phyloP scores from a whole-genome alignment of 176 grass and related monocot species.

The Zizania latifolia region DNA sequence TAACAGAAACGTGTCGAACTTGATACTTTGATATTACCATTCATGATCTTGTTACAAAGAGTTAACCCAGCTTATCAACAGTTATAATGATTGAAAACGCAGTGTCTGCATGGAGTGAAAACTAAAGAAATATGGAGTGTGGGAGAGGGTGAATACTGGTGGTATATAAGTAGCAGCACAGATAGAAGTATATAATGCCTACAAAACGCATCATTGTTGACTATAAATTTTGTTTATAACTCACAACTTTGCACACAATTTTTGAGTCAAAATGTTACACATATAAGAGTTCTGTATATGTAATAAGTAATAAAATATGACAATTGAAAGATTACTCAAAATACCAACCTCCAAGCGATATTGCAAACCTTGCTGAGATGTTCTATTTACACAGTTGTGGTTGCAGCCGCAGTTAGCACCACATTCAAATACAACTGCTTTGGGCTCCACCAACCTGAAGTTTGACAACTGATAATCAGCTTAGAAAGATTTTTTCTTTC shows the following conservation, averaged over 20 bases:
- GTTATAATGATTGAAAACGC: background rate
- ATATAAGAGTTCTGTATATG: background rate
- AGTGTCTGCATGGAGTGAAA: background rate
- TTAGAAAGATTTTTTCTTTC: background rate
- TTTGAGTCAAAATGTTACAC: background rate
- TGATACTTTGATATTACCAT: background rate
- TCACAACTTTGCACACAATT: background rate
- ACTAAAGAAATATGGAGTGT: background rate
- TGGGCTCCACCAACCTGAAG: constrained; percentile 78
- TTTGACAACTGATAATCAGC: constrained; percentile 1
- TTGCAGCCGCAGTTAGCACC: constrained; percentile 66
- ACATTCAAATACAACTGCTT: constrained; percentile 89
- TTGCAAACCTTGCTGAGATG: constrained; percentile 74
- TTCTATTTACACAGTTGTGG: constrained; percentile 65
- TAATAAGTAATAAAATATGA: background rate
- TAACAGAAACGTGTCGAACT: background rate
- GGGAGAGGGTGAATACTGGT: background rate
- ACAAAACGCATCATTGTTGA: background rate
- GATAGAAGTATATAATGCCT: background rate
- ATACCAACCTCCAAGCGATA: constrained; percentile 77
- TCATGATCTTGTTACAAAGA: background rate
- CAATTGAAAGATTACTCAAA: background rate
- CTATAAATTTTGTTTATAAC: background rate
- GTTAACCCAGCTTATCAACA: background rate
- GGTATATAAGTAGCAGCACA: background rate